phyloP scores from a whole-genome alignment of 345 rosid species.

The Dovyalis caffra region DNA sequence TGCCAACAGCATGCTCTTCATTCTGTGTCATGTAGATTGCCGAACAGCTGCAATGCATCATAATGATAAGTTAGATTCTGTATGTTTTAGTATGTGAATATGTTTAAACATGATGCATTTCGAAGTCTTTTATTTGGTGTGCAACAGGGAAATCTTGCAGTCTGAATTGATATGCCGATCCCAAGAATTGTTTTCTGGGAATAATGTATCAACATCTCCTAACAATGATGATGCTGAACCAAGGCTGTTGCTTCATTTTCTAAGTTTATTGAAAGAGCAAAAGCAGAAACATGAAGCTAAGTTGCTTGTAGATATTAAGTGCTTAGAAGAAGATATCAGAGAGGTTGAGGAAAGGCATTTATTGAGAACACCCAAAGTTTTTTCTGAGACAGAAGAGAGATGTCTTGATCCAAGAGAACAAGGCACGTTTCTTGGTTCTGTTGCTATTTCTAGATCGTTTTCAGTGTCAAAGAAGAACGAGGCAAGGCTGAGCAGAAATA shows the following conservation, averaged over 20 bases:
- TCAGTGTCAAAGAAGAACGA: slow-evolving; percentile 10
- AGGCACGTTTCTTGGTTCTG: slow-evolving; percentile 10
- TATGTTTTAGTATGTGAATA: background rate
- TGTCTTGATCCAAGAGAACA: slow-evolving; percentile 25
- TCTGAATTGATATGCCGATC: slow-evolving; percentile 10
- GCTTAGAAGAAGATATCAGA: slow-evolving; percentile 21
- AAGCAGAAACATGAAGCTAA: slow-evolving; percentile 9
- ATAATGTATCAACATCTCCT: background rate
- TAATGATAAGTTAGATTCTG: background rate
- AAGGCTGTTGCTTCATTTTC: slow-evolving; percentile 13
- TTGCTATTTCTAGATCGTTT: slow-evolving; percentile 20
- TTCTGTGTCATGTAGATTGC: background rate
- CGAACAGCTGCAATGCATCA: background rate
- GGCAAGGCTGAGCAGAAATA: slow-evolving; percentile 48
- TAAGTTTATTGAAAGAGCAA: background rate
- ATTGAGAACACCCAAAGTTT: slow-evolving; percentile 29
- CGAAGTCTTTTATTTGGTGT: background rate
- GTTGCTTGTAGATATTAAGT: slow-evolving; percentile 12
- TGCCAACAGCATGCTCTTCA: background rate
- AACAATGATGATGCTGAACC: slow-evolving; percentile 9
- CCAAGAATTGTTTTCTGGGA: background rate
- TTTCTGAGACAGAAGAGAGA: slow-evolving; percentile 19
- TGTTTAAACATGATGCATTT: background rate
- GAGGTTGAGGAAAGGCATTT: slow-evolving; percentile 29
- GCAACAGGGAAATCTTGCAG: slow-evolving; percentile 21